Base-by-base conservation (phyloP, 345 rosid genomes). In the Corchorus capsularis region DNA sequence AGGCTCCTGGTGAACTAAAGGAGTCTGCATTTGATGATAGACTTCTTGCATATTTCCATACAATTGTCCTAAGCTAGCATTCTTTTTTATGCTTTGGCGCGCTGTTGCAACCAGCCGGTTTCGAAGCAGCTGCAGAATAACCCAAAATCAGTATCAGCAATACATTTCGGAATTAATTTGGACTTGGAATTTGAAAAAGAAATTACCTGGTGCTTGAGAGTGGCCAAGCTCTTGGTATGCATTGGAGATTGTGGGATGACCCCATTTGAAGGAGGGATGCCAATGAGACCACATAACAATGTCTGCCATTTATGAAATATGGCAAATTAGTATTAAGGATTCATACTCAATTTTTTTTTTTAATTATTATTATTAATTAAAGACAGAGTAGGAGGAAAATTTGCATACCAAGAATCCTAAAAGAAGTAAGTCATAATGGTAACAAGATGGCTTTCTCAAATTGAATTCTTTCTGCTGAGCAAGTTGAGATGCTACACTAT, bases 401-500 rank as follows among this genome's bases (percentile, higher is more conserved):
- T 66, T 37, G 69, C 82, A 75, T 79, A 93, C 97, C 97, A 96
- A 71, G 81, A 91, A 84, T 13, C 96, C 97, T 75, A 96, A 83
- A 77, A 96, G 96, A 52, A 96, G 91, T 60, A 96, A 85, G 74
- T 96, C 99, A 79, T 91, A 93, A 75, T 96, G 98, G 78, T 96
- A 96, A 49, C 91, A 92, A 71, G 98, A 74, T 50, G 98, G 98
- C 78, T 93, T 96, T 84, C 91, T 96, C 82, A 96, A 80, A 85
- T 96, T 96, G 83, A 92, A 93, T 74, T 95, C 99, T 69, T 92
- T 86, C 82, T 93, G 99, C 72, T 95, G 98, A 5, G 99, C 94
- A 72, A 95, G 94, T 80, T 95, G 99, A 53, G 99, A 95, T 50
- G 99, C 99, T 69, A 95, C 99, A 46, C 99, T 95, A 75, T 95